Evolutionary conservation across 345 rosid genomes (phyloP).

Genomic region (Eucalyptus tenuipes): DNA sequence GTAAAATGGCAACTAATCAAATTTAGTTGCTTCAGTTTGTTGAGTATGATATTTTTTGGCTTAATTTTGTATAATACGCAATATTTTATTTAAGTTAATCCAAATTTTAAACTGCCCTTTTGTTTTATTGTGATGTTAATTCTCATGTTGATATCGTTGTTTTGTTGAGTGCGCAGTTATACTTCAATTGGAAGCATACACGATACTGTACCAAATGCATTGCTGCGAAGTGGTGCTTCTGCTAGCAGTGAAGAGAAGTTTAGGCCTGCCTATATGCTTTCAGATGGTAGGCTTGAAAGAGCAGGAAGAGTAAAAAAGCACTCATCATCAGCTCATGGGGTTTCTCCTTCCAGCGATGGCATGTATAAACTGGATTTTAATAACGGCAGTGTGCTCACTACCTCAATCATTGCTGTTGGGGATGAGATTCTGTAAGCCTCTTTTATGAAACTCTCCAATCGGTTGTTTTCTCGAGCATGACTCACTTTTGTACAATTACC

Average conservation of each 20-base stretch:
- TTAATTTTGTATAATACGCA: background rate
- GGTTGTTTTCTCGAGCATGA: background rate
- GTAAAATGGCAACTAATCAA: slow-evolving; percentile 18
- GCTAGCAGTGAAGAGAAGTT: slow-evolving; percentile 37
- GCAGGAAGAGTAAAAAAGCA: slow-evolving; percentile 84
- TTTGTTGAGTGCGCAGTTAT: slow-evolving; percentile 33
- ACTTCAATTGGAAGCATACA: slow-evolving; percentile 95
- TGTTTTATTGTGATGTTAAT: background rate
- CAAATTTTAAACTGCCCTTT: background rate
- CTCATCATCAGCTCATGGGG: slow-evolving; percentile 5
- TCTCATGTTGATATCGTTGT: background rate
- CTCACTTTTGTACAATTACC: background rate
- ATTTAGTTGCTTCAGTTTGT: slow-evolving; percentile 1
- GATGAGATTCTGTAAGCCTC: slow-evolving; percentile 98
- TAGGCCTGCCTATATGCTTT: slow-evolving; percentile 91
- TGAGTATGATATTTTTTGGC: background rate
- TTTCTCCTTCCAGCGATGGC: slow-evolving; percentile 15
- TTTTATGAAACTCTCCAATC: slow-evolving; percentile 1
- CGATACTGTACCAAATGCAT: slow-evolving; percentile 86
- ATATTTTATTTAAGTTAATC: background rate
- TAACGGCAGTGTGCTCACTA: slow-evolving; percentile 34
- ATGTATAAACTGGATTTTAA: slow-evolving; percentile 18
- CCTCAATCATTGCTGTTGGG: slow-evolving; percentile 73
- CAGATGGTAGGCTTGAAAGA: slow-evolving; percentile 95
- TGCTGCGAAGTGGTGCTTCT: slow-evolving; percentile 37